Conservation (phyloP, 129 eudicot genomes). For the Ambrosia trifida region DNA sequence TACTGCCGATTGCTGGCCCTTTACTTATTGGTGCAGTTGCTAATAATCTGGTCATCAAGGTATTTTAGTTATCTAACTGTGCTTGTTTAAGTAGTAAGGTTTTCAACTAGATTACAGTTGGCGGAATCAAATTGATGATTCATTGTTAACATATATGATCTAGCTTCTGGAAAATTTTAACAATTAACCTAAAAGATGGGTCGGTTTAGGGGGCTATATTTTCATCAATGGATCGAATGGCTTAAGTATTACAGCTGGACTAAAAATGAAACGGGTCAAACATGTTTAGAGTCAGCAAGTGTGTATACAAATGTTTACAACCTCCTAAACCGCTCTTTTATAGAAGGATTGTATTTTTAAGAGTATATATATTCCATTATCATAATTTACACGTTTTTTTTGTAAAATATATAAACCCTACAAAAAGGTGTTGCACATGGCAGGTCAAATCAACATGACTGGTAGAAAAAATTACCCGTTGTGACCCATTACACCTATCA, state of each 20-base stretch:
- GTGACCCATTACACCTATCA: neutral
- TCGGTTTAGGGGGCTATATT: neutral
- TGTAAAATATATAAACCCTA: neutral
- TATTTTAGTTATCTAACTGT: conserved; percentile 22
- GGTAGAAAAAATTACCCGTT: neutral
- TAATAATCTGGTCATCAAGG: conserved; percentile 78
- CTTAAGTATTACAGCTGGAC: neutral
- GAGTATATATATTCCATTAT: neutral
- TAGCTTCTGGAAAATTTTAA: neutral
- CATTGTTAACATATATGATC: neutral
- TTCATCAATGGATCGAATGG: neutral
- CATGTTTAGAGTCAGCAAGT: neutral
- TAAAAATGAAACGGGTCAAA: neutral
- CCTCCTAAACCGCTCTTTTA: neutral
- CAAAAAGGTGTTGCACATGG: neutral
- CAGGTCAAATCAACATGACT: neutral
- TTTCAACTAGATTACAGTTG: neutral
- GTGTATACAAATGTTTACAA: neutral
- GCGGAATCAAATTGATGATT: neutral
- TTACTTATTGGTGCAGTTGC: conserved; percentile 73
- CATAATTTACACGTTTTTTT: too few species aligned
- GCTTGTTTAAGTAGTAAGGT: neutral
- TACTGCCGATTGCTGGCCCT: conserved; percentile 86
- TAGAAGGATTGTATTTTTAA: neutral
- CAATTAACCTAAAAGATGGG: neutral